Conservation (phyloP, 1,139 yeast species). For the Hemisphaericaspora lyxosophila region DNA sequence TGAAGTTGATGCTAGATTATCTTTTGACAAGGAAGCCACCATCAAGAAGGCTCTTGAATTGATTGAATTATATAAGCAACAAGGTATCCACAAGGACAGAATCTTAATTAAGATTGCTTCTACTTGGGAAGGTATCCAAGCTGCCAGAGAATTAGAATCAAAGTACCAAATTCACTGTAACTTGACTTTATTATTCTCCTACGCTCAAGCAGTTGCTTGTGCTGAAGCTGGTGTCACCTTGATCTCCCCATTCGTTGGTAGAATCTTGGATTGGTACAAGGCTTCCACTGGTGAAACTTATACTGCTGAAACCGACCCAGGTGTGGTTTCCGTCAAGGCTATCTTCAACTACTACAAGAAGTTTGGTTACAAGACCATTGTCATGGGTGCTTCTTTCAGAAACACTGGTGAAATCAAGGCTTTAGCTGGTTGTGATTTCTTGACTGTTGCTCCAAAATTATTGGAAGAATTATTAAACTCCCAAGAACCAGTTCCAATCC, state of each 20-base stretch:
- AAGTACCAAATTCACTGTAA: slow-evolving; percentile 92
- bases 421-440: slow-evolving; percentile 94
- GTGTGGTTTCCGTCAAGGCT: slow-evolving; percentile 84
- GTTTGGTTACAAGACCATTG: slow-evolving; percentile 93
- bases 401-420: slow-evolving; percentile 95
- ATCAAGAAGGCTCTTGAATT: slow-evolving; percentile 87
- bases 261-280: slow-evolving; percentile 99
- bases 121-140: slow-evolving; percentile 99
- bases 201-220: slow-evolving; percentile 97
- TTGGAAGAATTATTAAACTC: slow-evolving; percentile 88
- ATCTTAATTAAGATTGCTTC: slow-evolving; percentile 95
- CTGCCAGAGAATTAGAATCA: slow-evolving; percentile 92
- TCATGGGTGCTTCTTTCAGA: slow-evolving; percentile 99
- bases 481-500: slow-evolving; percentile 72
- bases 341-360: slow-evolving; percentile 98
- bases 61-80: slow-evolving; percentile 77
- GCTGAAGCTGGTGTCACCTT: slow-evolving; percentile 97
- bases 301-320: slow-evolving; percentile 85
- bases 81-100: slow-evolving; percentile 86
- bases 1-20: slow-evolving; percentile 97
- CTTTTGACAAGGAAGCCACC: slow-evolving; percentile 92
- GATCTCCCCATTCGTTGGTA: slow-evolving; percentile 98
- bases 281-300: slow-evolving; percentile 88
- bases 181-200: slow-evolving; percentile 92
- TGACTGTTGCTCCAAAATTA: slow-evolving; percentile 92